Percentiles rank a stretch among this genome's conserved stretches.
Evolutionary conservation across 306 rosid genomes (phyloP).

Genomic region (Inga leiocalycina): DNA sequence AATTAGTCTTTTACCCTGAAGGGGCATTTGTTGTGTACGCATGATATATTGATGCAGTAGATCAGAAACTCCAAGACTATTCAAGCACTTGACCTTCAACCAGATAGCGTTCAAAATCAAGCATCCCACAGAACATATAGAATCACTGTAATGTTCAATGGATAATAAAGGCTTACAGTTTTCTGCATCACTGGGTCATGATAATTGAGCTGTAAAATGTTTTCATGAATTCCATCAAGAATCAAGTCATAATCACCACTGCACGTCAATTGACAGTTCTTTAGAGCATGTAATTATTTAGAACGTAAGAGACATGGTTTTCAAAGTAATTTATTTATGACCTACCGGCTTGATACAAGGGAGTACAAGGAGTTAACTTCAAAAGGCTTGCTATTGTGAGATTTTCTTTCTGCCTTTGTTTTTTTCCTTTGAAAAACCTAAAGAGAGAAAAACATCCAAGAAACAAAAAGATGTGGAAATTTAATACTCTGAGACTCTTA

Average conservation of each 20-base stretch:
- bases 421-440: conserved; percentile 84
- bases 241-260: conserved; percentile 89
- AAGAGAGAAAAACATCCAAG: conserved; percentile 25
- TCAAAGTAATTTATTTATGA: conserved; percentile 35
- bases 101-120: conserved; percentile 34
- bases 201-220: conserved; percentile 79
- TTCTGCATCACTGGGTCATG: conserved; percentile 95
- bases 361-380: conserved; percentile 75
- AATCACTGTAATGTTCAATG: conserved; percentile 15
- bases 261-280: conserved; percentile 42
- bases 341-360: conserved; percentile 76
- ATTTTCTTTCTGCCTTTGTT: conserved; percentile 61
- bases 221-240: conserved; percentile 93
- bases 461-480: conserved; percentile 14
- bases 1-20: conserved; percentile 60
- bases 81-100: conserved; percentile 80
- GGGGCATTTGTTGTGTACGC: conserved; percentile 73
- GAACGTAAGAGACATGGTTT: conserved; percentile 4
- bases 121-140: conserved; percentile 30
- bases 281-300: conserved; percentile 16
- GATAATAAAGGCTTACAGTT: conserved; percentile 65
- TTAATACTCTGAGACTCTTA: conserved; percentile 7
- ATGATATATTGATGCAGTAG: conserved; percentile 65
- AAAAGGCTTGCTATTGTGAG: conserved; percentile 41
- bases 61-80: conserved; percentile 78